These are phyloP conservation scores for Ogataea henricii DNA, from an alignment of 805 yeast species.

Conservation along the genomic window DNA sequence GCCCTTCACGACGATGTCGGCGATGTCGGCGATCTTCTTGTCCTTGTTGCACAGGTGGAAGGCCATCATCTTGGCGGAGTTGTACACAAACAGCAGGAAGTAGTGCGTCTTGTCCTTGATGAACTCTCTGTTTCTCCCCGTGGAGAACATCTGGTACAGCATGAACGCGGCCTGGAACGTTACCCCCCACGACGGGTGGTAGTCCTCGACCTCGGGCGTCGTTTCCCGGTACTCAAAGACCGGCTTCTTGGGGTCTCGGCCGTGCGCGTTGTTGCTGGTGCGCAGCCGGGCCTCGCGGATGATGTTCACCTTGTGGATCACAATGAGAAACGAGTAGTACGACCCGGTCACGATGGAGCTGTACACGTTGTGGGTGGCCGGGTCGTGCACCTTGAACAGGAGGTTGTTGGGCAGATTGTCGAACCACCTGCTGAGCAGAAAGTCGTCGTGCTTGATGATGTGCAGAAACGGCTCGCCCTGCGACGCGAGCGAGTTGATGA, in stretches of 20 bases:
- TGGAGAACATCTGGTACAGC: conserved; percentile 65
- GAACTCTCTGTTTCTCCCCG: conserved; percentile 43
- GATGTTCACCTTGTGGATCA: conserved; percentile 68
- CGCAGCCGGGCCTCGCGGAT: conserved; percentile 33
- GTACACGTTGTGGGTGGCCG: conserved; percentile 41
- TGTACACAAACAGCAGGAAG: conserved; percentile 27
- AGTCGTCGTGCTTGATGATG: conserved; percentile 70
- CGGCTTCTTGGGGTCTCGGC: not conserved
- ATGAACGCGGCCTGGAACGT: conserved; percentile 81
- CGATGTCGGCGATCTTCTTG: conserved; percentile 40
- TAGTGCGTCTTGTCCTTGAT: conserved; percentile 39
- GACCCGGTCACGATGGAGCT: conserved; percentile 62
- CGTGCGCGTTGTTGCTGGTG: not conserved
- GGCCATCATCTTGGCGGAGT: conserved; percentile 62
- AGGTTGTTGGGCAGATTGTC: conserved; percentile 60
- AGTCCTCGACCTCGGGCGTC: conserved; percentile 38
- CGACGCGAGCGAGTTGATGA: conserved; percentile 23
- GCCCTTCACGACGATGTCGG: conserved; percentile 34
- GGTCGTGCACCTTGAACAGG: conserved; percentile 53
- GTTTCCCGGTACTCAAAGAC: not conserved
- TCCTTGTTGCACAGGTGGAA: conserved; percentile 50
- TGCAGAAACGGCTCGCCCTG: conserved; percentile 54
- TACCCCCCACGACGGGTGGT: conserved; percentile 76
- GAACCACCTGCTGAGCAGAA: conserved; percentile 76
- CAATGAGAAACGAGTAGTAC: conserved; percentile 66